Evolutionary conservation across 441 rosid species (phyloP).

Genomic region (Bruguiera hainesii): DNA sequence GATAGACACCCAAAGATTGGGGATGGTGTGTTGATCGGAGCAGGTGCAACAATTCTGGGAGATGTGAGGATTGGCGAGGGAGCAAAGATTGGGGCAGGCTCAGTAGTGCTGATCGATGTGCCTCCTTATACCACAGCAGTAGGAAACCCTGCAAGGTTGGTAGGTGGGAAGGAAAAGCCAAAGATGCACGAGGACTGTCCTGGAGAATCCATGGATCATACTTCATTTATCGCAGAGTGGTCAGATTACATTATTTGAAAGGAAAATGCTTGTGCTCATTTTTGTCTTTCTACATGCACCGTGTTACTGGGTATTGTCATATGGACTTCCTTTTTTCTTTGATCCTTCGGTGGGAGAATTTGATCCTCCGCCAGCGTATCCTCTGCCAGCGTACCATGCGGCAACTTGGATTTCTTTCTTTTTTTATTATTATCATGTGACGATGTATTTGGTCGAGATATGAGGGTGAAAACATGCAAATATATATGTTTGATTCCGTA

Average conservation of each 20-base stretch:
- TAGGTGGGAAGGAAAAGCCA: slow-evolving; percentile 80
- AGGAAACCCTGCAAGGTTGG: slow-evolving; percentile 91
- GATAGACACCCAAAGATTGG: slow-evolving; percentile 94
- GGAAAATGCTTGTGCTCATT: background rate
- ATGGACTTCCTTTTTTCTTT: too few relatives aligned
- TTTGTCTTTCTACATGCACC: too few relatives aligned
- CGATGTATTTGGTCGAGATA: too few relatives aligned
- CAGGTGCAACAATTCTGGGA: slow-evolving; percentile 87
- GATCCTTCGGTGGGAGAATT: too few relatives aligned
- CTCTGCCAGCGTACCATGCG: too few relatives aligned
- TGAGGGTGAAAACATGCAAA: too few relatives aligned
- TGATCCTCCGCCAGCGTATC: too few relatives aligned
- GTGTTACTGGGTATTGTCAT: too few relatives aligned
- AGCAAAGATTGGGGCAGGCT: slow-evolving; percentile 93
- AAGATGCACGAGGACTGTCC: slow-evolving; percentile 65
- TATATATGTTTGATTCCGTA: too few relatives aligned
- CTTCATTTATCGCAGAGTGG: slow-evolving; percentile 87
- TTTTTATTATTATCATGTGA: too few relatives aligned
- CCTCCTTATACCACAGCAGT: slow-evolving; percentile 76
- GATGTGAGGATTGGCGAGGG: slow-evolving; percentile 79
- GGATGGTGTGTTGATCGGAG: slow-evolving; percentile 90
- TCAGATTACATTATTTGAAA: slow-evolving; percentile 81
- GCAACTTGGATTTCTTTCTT: too few relatives aligned
- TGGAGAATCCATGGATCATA: slow-evolving; percentile 96
- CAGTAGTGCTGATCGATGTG: slow-evolving; percentile 81